Conservation (phyloP, 345 rosid genomes). For the Corchorus capsularis region DNA sequence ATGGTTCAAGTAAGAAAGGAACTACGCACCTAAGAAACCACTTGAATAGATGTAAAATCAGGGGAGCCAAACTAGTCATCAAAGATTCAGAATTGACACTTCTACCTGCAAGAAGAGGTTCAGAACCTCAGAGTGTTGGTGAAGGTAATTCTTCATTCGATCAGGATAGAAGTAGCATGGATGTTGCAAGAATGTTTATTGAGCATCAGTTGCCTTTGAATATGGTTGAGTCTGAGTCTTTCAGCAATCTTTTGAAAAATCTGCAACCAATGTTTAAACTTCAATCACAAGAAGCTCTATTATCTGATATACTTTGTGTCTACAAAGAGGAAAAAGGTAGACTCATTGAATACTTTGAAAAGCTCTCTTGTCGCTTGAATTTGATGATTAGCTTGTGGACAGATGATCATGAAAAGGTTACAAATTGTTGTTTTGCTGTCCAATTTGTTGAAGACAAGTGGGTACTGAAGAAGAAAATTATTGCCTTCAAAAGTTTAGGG, state of each 20-base stretch:
- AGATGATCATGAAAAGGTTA: not conserved
- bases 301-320: not conserved
- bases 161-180: not conserved
- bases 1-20: not conserved
- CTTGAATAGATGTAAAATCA: not conserved
- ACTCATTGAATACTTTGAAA: not conserved
- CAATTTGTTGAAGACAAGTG: slow-evolving; percentile 1
- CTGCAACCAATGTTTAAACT: slow-evolving; percentile 1
- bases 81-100: not conserved
- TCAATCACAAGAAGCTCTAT: not conserved
- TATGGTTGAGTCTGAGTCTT: not conserved
- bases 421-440: not conserved
- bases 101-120: not conserved
- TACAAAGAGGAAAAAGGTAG: not conserved
- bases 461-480: not conserved
- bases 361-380: not conserved
- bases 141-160: not conserved
- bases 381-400: not conserved
- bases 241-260: not conserved
- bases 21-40: not conserved
- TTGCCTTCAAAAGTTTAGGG: not conserved
- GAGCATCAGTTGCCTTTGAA: not conserved
- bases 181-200: not conserved
- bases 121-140: not conserved
- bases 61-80: not conserved